Evolutionary conservation across 768 basidiomycete genomes (phyloP), one percentile per base, ranked within the genome.

Genomic region (Amanita subjunquillea): DNA sequence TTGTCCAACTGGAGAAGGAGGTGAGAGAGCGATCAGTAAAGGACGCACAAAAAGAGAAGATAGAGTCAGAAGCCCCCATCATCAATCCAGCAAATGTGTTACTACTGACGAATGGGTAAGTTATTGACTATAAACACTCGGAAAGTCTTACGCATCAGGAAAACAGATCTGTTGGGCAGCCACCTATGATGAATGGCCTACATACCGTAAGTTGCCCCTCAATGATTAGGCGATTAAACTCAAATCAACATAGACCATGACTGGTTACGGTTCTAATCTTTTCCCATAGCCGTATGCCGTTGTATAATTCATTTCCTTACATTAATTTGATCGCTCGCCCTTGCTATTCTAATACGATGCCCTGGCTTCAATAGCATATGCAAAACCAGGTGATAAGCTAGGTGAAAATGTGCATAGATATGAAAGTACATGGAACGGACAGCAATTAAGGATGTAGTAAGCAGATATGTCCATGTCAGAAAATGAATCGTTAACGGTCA

Each of bases 1-100:
- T 95, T 63, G 76, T 81, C 3, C 71, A 78, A 34, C 72, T 98
- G 39, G 92, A 96, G 72, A 92, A 87, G 69, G 85, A 95, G 63
- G 82, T 97, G 39, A 82, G 81, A 66, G 94, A 95, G 64, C 79
- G 87, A 42, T 79, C 86, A 29, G 85, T 86, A 71, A 93, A 90
- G 69, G 87, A 93, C 34, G 77, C 74, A 25, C 82, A 85, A 65
- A 95, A 96, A 71, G 92, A 95, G 72, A 78, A 91, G 65, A 83
- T 82, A 46, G 93, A 95, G 60, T 80, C 90, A 10, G 83, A 90
- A 53, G 81, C 82, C 49, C 86, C 87, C 4, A 90, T 95, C 58
- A 90, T 95, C 69, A 92, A 91, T 63, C 88, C 90, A 52, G 87
- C 50, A 25, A 44, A 23, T 20, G 51, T 77, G 77, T 41, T 76